Evolutionary conservation across 371 early-diverging fungal genomes (phyloP).

Genomic region (Lichtheimia hyalospora): DNA sequence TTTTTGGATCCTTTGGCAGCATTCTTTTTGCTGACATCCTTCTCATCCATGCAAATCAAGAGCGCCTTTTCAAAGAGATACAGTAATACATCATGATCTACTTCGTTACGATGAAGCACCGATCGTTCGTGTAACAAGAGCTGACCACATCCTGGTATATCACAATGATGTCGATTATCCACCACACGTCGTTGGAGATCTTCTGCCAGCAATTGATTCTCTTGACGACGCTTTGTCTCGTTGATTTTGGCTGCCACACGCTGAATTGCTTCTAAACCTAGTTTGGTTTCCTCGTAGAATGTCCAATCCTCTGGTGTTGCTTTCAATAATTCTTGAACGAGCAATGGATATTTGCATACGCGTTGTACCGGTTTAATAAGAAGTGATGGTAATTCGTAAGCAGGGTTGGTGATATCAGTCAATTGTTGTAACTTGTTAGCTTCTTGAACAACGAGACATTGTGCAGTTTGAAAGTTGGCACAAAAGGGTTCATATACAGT

Average conservation of each 20-base stretch:
- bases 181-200: conserved; percentile 75
- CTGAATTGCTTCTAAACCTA: conserved; percentile 78
- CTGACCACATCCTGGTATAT: conserved; percentile 10
- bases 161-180: conserved; percentile 19
- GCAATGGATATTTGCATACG: conserved; percentile 92
- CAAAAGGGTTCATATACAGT: conserved; percentile 92
- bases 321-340: conserved; percentile 85
- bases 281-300: conserved; percentile 73
- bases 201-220: conserved; percentile 71
- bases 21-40: conserved; percentile 47
- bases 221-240: conserved; percentile 85
- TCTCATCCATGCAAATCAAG: conserved; percentile 82
- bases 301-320: conserved; percentile 67
- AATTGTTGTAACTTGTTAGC: conserved; percentile 49
- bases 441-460: conserved; percentile 52
- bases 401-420: conserved; percentile 75
- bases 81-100: conserved; percentile 76
- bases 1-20: conserved; percentile 27
- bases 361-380: conserved; percentile 97
- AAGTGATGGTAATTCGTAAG: conserved; percentile 83
- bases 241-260: conserved; percentile 88
- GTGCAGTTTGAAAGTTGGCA: conserved; percentile 84
- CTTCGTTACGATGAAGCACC: conserved; percentile 72
- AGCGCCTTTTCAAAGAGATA: conserved; percentile 89
- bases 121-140: conserved; percentile 84